phyloP scores from a whole-genome alignment of 192 early-diverging fungal species.

The Umbelopsis sp. region DNA sequence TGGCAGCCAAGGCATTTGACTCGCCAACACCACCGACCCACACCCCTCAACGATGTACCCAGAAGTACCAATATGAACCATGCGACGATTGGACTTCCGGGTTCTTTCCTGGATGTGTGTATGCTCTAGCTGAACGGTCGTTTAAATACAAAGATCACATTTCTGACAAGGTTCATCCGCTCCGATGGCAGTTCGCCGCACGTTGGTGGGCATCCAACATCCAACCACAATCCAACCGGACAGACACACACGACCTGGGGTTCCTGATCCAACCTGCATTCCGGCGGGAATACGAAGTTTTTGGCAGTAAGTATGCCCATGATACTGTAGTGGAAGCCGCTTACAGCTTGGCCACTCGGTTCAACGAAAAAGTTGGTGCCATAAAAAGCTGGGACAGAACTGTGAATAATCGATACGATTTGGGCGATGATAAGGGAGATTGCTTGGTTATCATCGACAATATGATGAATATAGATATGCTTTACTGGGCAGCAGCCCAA shows the following conservation, averaged over 20 bases:
- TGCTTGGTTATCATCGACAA: slow-evolving; percentile 8
- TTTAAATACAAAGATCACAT: slow-evolving; percentile 6
- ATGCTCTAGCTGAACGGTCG: slow-evolving; percentile 1
- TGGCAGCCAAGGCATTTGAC: slow-evolving; percentile 5
- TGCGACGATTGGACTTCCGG: slow-evolving; percentile 5
- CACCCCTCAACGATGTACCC: slow-evolving; percentile 7
- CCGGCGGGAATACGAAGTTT: slow-evolving; percentile 5
- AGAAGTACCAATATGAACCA: slow-evolving; percentile 11
- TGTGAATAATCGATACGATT: neutral
- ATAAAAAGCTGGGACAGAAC: neutral
- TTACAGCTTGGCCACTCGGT: slow-evolving; percentile 7
- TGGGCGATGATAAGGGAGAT: slow-evolving; percentile 7
- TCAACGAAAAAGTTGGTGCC: slow-evolving; percentile 11
- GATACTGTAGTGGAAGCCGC: slow-evolving; percentile 12
- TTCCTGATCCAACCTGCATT: slow-evolving; percentile 8
- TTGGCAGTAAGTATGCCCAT: slow-evolving; percentile 9
- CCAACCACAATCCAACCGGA: neutral
- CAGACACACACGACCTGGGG: slow-evolving; percentile 9
- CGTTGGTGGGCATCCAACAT: slow-evolving; percentile 5
- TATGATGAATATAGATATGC: slow-evolving; percentile 16
- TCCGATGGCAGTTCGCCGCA: slow-evolving; percentile 10
- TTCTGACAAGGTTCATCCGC: slow-evolving; percentile 1
- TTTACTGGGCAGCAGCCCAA: slow-evolving; percentile 7
- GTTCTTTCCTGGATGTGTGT: slow-evolving; percentile 19
- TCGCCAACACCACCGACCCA: slow-evolving; percentile 4